Percentiles rank a stretch among this genome's conserved stretches.
phyloP scores from a whole-genome alignment of 495 filamentous ascomycete genomes.

The Penicillium soppii region DNA sequence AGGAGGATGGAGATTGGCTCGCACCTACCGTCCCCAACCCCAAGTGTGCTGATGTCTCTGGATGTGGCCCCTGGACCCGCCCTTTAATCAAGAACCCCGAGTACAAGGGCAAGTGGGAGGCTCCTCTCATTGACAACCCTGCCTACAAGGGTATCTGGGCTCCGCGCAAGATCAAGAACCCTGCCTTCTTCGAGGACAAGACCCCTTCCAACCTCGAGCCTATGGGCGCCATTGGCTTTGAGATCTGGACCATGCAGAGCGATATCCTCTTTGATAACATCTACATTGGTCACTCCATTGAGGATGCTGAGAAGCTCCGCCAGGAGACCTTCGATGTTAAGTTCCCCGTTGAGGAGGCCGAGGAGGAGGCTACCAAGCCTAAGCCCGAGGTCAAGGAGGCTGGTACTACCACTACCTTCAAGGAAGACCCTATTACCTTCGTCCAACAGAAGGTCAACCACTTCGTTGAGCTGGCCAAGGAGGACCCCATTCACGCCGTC shows the following conservation, averaged over 20 bases:
- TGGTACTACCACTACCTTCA: conserved; percentile 81
- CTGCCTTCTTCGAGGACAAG: conserved; percentile 97
- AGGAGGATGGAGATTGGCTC: conserved; percentile 99
- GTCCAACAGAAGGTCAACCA: conserved; percentile 88
- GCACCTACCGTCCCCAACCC: conserved; percentile 92
- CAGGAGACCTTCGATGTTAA: conserved; percentile 93
- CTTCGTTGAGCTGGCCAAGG: conserved; percentile 81
- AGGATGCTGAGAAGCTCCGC: conserved; percentile 88
- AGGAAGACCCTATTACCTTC: conserved; percentile 87
- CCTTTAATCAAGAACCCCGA: conserved; percentile 94
- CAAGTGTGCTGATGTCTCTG: conserved; percentile 90
- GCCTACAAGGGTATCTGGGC: conserved; percentile 96
- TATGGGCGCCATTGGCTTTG: conserved; percentile 97
- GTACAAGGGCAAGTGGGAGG: conserved; percentile 99
- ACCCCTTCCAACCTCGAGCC: conserved; percentile 94
- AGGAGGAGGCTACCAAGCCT: conserved; percentile 81
- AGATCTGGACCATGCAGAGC: conserved; percentile 99
- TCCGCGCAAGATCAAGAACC: conserved; percentile 95
- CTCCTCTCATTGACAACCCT: conserved; percentile 95
- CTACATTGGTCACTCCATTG: conserved; percentile 97
- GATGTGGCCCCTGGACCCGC: conserved; percentile 90
- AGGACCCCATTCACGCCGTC: conserved; percentile 84
- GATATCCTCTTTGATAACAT: conserved; percentile 99
- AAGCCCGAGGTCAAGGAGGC: conserved; percentile 64
- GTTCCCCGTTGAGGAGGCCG: conserved; percentile 75